phyloP scores from a whole-genome alignment of 1,284 basidiomycete species.

The Anthracocystis panici-leucophaei region DNA sequence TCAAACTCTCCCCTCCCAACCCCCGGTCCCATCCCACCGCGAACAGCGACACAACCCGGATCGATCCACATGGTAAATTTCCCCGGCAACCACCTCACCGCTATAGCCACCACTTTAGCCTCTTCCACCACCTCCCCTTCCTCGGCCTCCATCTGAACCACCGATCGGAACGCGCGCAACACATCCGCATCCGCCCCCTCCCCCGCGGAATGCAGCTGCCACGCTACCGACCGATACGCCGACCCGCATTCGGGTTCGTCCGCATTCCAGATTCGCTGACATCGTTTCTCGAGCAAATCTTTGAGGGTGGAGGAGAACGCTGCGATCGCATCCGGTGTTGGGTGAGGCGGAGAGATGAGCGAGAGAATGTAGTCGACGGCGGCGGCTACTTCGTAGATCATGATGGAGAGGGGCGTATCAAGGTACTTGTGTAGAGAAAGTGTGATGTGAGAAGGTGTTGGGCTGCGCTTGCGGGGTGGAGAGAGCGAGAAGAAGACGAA shows the following conservation, averaged over 20 bases:
- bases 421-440: no score
- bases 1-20: constrained; percentile 27
- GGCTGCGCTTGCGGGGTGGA: no score
- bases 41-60: constrained; percentile 59
- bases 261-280: constrained; percentile 36
- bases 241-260: constrained; percentile 49
- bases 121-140: constrained; percentile 33
- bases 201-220: constrained; percentile 54
- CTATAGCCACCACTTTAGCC: constrained; percentile 21
- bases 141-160: constrained; percentile 23
- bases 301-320: constrained; percentile 47
- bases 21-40: constrained; percentile 53
- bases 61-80: constrained; percentile 62
- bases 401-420: no score
- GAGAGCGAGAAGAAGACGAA: no score
- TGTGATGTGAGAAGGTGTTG: no score
- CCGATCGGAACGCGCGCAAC: constrained; percentile 38
- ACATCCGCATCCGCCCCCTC: constrained; percentile 52
- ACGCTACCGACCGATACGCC: constrained; percentile 43
- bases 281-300: constrained; percentile 42
- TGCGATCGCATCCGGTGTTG: constrained; percentile 24
- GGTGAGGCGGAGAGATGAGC: constrained; percentile 12
- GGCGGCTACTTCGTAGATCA: constrained; percentile 55
- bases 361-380: constrained; percentile 44
- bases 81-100: constrained; percentile 35